A percentile compares a stretch with the other conserved stretches of the same genome.
These are phyloP conservation scores for Zygnema circumcarinatum DNA, from an alignment of 139 green algal genomes.

Conservation along the genomic window DNA sequence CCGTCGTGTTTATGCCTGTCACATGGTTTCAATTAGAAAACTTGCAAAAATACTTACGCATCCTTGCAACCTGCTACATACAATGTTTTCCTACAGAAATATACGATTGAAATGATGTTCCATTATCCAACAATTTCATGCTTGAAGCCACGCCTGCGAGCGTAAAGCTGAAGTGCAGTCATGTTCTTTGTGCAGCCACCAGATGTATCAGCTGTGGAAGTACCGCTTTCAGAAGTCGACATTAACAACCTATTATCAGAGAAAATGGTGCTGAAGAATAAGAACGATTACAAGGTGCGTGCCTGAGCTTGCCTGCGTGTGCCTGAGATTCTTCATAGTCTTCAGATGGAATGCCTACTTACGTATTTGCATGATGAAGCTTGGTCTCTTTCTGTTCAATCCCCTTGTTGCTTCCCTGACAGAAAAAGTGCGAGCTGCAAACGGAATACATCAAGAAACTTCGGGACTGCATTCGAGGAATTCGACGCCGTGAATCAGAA, in stretches of 20 bases:
- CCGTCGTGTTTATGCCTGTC: no score
- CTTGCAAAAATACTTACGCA: no score
- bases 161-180: no score
- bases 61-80: no score
- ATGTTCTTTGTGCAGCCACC: no score
- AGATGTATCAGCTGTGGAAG: no score
- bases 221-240: not conserved
- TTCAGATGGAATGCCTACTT: not conserved
- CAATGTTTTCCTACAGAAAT: no score
- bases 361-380: not conserved
- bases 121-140: no score
- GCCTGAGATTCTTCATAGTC: not conserved
- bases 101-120: no score
- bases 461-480: slow-evolving; percentile 21
- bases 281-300: slow-evolving; percentile 47
- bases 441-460: slow-evolving; percentile 57
- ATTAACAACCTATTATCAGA: slow-evolving; percentile 13
- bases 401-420: not conserved
- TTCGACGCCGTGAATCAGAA: not conserved
- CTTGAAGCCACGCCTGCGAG: no score
- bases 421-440: slow-evolving; percentile 43
- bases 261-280: slow-evolving; percentile 43
- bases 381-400: not conserved
- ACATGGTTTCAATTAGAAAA: no score
- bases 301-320: not conserved